Conservation (phyloP, 2,329 filamentous ascomycete species). For the Fusarium sp. region DNA sequence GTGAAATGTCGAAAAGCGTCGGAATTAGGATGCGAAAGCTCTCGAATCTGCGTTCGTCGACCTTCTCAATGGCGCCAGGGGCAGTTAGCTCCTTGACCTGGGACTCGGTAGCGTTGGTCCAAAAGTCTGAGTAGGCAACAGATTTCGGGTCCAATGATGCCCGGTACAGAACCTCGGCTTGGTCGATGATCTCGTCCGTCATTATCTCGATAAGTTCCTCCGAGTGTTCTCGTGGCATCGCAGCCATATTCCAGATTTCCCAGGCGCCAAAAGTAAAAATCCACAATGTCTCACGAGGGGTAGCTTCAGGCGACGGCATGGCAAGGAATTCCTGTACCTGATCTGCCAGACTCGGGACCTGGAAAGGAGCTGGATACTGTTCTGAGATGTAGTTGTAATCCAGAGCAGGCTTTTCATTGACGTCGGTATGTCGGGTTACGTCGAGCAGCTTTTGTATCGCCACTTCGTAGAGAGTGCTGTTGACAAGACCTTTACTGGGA, state of each 20-base stretch:
- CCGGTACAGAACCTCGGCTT: constrained; percentile 59
- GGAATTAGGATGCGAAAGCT: constrained; percentile 64
- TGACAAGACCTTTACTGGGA: constrained; percentile 61
- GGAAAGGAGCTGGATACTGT: constrained; percentile 54
- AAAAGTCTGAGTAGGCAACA: constrained; percentile 58
- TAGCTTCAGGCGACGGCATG: constrained; percentile 44
- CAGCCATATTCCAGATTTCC: constrained; percentile 64
- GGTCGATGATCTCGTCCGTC: constrained; percentile 53
- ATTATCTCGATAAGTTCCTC: constrained; percentile 51
- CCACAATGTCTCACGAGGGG: constrained; percentile 62
- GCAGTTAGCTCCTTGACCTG: constrained; percentile 43
- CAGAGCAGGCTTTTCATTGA: constrained; percentile 48
- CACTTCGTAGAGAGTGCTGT: constrained; percentile 64
- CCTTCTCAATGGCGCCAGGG: constrained; percentile 31
- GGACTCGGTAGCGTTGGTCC: constrained; percentile 43
- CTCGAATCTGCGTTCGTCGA: constrained; percentile 47
- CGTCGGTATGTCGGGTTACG: constrained; percentile 45
- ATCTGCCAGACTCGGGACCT: constrained; percentile 54
- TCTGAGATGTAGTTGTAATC: constrained; percentile 57
- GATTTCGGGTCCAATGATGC: constrained; percentile 55
- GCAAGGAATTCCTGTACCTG: constrained; percentile 61
- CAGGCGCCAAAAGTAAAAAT: constrained; percentile 65
- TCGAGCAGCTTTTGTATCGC: constrained; percentile 51
- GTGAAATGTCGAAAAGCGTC: constrained; percentile 62
- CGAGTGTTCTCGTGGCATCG: constrained; percentile 55